These are phyloP conservation scores for Alternaria sp. DNA, from an alignment of 2,329 filamentous ascomycete genomes.

Conservation along the genomic window DNA sequence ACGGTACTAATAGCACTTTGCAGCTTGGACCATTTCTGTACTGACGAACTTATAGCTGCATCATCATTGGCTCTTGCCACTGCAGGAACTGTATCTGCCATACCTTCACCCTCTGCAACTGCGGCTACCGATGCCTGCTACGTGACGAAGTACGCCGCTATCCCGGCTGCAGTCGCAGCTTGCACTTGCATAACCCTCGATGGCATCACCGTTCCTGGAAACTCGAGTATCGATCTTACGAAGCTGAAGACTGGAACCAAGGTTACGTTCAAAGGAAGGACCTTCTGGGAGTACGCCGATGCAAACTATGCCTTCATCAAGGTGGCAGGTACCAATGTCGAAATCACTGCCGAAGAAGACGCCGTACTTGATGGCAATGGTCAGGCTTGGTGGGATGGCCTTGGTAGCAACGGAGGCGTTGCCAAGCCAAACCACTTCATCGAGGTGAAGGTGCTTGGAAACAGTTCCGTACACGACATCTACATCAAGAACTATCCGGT, in stretches of 20 bases:
- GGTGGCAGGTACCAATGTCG: constrained; percentile 48
- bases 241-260: constrained; percentile 51
- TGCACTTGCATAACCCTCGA: constrained; percentile 54
- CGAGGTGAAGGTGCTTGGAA: constrained; percentile 48
- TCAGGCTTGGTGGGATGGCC: constrained; percentile 32
- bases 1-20: neutral
- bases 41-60: constrained; percentile 4
- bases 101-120: neutral
- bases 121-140: constrained; percentile 16
- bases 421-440: constrained; percentile 42
- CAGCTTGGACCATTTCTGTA: neutral
- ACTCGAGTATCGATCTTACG: constrained; percentile 50
- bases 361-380: constrained; percentile 35
- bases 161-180: constrained; percentile 44
- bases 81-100: constrained; percentile 9
- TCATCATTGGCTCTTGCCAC: constrained; percentile 15
- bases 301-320: constrained; percentile 44
- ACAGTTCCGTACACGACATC: constrained; percentile 50
- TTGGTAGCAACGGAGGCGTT: constrained; percentile 56
- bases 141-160: constrained; percentile 28
- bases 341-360: constrained; percentile 50
- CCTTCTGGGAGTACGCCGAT: constrained; percentile 41
- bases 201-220: constrained; percentile 47
- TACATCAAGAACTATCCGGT: constrained; percentile 62
- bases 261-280: constrained; percentile 47